Conservation (phyloP, 164 flowering plant species). For the Vitis amurensis region DNA sequence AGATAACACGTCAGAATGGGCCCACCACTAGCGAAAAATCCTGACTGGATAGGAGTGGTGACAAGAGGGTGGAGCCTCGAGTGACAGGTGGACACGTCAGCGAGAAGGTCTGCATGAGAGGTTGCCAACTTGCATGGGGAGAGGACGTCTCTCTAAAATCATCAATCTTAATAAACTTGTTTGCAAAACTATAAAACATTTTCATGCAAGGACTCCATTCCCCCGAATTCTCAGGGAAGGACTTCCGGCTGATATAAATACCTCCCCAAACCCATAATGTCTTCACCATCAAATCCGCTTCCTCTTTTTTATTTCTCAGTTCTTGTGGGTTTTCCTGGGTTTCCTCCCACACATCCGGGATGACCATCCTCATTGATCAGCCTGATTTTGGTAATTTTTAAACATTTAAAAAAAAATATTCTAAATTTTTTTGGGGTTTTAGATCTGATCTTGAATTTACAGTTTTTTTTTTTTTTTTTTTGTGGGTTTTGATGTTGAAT, state of each 20-base stretch:
- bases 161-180: too few relatives aligned
- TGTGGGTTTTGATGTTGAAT: not conserved
- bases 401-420: not conserved
- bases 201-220: slow-evolving; percentile 38
- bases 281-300: not conserved
- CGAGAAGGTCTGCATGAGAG: too few relatives aligned
- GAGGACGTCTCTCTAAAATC: too few relatives aligned
- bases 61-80: too few relatives aligned
- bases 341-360: slow-evolving; percentile 3
- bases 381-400: slow-evolving; percentile 30
- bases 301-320: not conserved
- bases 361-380: slow-evolving; percentile 46
- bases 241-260: slow-evolving; percentile 53
- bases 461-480: not conserved
- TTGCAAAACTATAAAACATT: slow-evolving; percentile 5
- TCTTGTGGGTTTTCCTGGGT: not conserved
- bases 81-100: too few relatives aligned
- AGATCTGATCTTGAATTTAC: not conserved
- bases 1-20: slow-evolving; percentile 18
- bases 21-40: not conserved
- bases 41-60: too few relatives aligned
- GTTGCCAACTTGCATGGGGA: slow-evolving; percentile 18
- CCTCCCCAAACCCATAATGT: not conserved
- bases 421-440: not conserved
- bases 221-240: slow-evolving; percentile 44